phyloP scores from a whole-genome alignment of 345 rosid genomes.

The Raphanus sativus region DNA sequence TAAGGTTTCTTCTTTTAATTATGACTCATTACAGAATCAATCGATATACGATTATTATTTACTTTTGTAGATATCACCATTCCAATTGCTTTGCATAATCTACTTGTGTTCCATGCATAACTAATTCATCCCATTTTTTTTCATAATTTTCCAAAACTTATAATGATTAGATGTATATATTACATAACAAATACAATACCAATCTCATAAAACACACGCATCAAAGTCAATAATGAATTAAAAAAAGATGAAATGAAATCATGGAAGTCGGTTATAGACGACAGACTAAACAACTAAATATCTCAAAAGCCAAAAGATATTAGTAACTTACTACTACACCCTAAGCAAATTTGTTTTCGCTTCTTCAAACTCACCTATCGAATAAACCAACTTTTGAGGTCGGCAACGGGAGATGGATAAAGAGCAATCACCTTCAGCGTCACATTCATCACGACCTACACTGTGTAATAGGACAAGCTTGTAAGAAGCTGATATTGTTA shows the following conservation, averaged over 20 bases:
- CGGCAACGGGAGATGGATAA: slow-evolving; percentile 29
- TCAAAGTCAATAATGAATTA: not conserved
- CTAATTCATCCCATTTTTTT: not conserved
- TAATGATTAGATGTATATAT: not conserved
- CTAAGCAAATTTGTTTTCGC: not conserved
- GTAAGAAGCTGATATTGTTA: not conserved
- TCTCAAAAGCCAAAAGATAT: slow-evolving; percentile 13
- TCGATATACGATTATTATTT: not conserved
- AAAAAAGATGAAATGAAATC: not conserved
- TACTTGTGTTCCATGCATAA: not conserved
- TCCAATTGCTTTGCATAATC: not conserved
- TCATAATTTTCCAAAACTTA: not conserved
- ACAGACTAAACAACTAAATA: slow-evolving; percentile 10
- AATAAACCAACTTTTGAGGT: slow-evolving; percentile 16
- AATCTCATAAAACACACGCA: slow-evolving; percentile 1
- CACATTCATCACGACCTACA: slow-evolving; percentile 14
- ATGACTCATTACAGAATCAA: not conserved
- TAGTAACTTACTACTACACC: slow-evolving; percentile 4
- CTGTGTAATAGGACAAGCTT: not conserved
- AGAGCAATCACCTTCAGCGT: slow-evolving; percentile 22
- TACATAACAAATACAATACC: not conserved
- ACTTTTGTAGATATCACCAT: not conserved
- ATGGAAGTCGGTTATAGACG: slow-evolving; percentile 19
- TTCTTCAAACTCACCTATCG: slow-evolving; percentile 4
- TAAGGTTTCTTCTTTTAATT: not conserved